Evolutionary conservation across 208 protist species (phyloP).

Genomic region (Borovskyia barvae): DNA sequence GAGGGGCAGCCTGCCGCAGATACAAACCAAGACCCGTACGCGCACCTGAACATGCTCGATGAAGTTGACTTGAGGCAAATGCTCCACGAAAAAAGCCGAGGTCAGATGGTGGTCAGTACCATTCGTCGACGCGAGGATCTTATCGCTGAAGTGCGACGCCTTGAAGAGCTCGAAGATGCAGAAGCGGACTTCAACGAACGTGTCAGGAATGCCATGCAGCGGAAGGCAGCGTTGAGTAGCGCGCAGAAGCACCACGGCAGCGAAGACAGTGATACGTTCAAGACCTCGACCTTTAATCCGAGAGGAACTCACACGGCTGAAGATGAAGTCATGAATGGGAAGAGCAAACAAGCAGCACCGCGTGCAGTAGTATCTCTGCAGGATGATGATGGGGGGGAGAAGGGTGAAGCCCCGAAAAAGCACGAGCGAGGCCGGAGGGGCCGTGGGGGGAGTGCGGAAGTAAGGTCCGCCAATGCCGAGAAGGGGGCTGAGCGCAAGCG

Average conservation of each 20-base stretch:
- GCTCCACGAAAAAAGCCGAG: conserved; percentile 43
- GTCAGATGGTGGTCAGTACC: conserved; percentile 9
- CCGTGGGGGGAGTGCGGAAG: background rate
- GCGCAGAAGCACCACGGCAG: background rate
- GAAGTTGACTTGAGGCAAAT: conserved; percentile 52
- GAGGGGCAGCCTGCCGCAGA: background rate
- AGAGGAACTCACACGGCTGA: conserved; percentile 10
- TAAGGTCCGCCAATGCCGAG: background rate
- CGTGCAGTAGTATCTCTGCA: conserved; percentile 18
- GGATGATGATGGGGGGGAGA: conserved; percentile 8
- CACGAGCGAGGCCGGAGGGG: background rate
- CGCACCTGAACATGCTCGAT: conserved; percentile 47
- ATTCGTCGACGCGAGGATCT: conserved; percentile 34
- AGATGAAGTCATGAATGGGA: conserved; percentile 13
- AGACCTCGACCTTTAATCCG: too few relatives aligned
- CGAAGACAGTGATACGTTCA: too few relatives aligned
- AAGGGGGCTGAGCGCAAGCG: background rate
- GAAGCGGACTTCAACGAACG: conserved; percentile 24
- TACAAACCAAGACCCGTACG: conserved; percentile 23
- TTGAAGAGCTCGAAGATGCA: conserved; percentile 36
- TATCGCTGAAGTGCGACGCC: conserved; percentile 31
- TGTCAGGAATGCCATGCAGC: conserved; percentile 20
- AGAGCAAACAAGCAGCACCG: too few relatives aligned
- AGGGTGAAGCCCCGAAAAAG: background rate
- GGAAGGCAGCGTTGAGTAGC: conserved; percentile 18